Evolutionary conservation across 192 early-diverging fungal genomes (phyloP), one percentile per base, ranked within the genome.

Genomic region (Pilaira anomala): DNA sequence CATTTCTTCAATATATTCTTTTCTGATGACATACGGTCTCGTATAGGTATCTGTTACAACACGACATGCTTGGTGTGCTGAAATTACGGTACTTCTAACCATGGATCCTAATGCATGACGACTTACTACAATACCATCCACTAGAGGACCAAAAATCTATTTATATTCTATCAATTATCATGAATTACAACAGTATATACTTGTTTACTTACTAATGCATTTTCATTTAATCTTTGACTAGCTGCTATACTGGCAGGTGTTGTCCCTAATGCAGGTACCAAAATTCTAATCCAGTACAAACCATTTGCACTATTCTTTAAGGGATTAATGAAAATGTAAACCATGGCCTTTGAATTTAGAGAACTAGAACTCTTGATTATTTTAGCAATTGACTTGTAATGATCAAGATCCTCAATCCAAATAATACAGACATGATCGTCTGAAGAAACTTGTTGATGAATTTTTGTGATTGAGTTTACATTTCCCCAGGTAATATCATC

Each of bases 291-390:
- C 76, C 78, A 79, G 74, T 86, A 93, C 65, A 93, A 61, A 26
- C 85, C 84, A 60, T 80, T 77, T 3, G 77, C 78, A 22, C 74
- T 66, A 24, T 77, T 76, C 24, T 74, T 73, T 12, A 90, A 65
- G 4, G 91, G 89, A 66, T 93, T 79, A 33, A 93, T 78, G 59
- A 90, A 80, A 1, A 93, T 74, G 58, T 80, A 88, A 0, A 86
- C 69, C 69, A 80, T 78, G 13, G 25, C 36, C 25, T 71, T 76
- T 4, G 74, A 63, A 3, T 29, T 59, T 0, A 42, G 7, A 11
- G 24, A 8, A 36, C 30, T 57, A 11, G 24, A 8, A 36, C 30
- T 57, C 21, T 69, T 66, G 25, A 79, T 70, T 33, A 65, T 76
- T 49, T 83, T 75, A 19, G 81, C 75, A 64, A 81, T 75, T 65